phyloP scores from a whole-genome alignment of 2,329 filamentous ascomycete genomes.

The Trichothecium sympodiale region DNA sequence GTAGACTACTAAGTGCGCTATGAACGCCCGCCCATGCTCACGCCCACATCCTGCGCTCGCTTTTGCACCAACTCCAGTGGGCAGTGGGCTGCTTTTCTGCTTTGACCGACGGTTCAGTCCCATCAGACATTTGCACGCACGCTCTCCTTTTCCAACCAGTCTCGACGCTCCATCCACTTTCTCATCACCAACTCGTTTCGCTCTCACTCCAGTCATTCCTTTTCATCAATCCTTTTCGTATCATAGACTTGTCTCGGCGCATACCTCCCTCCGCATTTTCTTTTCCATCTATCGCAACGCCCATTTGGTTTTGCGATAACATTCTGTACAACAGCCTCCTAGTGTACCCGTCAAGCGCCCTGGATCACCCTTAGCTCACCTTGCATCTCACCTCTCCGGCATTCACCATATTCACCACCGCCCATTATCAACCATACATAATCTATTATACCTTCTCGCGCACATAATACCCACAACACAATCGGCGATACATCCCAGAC shows the following conservation, averaged over 20 bases:
- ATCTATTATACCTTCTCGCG: not conserved
- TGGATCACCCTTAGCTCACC: not conserved
- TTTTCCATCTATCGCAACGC: too few species aligned
- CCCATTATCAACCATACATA: not conserved
- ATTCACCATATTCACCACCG: not conserved
- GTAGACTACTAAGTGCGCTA: too few species aligned
- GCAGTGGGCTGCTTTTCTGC: too few species aligned
- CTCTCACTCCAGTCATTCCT: slow-evolving; percentile 29
- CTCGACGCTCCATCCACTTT: slow-evolving; percentile 24
- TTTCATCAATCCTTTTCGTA: slow-evolving; percentile 12
- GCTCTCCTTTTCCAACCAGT: slow-evolving; percentile 25
- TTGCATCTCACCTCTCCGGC: not conserved
- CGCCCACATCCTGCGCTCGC: not conserved
- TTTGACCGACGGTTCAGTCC: too few species aligned
- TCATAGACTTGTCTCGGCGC: too few species aligned
- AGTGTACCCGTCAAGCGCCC: not conserved
- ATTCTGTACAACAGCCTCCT: too few species aligned
- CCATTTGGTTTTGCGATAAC: too few species aligned
- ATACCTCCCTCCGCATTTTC: slow-evolving; percentile 3
- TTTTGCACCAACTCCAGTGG: slow-evolving; percentile 8
- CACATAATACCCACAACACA: slow-evolving; percentile 5
- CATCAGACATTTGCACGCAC: slow-evolving; percentile 5
- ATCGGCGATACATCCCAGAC: slow-evolving; percentile 4
- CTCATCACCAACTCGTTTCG: slow-evolving; percentile 13
- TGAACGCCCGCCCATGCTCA: too few species aligned